Percentiles rank a stretch among this genome's conserved stretches.
Evolutionary conservation across 768 basidiomycete genomes (phyloP).

Genomic region (Podaxis sp.): DNA sequence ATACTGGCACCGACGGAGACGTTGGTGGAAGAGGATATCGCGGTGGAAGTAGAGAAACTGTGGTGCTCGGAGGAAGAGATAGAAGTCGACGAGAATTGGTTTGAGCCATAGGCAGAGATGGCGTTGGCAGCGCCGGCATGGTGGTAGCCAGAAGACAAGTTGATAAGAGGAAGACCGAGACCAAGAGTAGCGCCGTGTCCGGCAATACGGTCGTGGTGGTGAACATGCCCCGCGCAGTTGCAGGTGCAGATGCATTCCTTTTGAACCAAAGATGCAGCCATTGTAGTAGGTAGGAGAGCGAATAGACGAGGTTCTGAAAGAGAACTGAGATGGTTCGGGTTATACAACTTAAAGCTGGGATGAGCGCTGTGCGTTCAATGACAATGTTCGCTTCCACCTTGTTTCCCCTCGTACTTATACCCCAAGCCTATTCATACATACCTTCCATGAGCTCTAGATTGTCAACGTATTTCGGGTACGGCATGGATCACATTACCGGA

Average conservation of each 20-base stretch:
- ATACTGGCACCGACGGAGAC: background rate
- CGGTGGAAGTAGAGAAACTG: conserved; percentile 1
- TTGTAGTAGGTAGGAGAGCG: background rate
- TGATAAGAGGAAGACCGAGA: background rate
- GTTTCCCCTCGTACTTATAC: background rate
- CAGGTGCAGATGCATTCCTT: conserved; percentile 1
- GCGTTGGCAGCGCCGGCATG: background rate
- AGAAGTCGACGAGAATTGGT: background rate
- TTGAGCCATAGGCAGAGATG: background rate
- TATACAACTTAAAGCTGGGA: background rate
- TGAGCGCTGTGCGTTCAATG: background rate
- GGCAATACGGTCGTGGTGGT: background rate
- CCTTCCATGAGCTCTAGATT: background rate
- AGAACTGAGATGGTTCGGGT: no score
- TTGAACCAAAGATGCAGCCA: conserved; percentile 9
- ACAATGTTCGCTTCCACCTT: background rate
- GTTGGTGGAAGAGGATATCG: background rate
- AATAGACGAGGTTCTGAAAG: background rate
- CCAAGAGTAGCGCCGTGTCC: background rate
- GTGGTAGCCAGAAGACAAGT: background rate
- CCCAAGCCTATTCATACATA: background rate
- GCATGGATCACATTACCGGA: background rate
- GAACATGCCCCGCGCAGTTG: background rate
- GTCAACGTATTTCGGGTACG: background rate
- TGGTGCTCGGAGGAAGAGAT: conserved; percentile 1